Evolutionary conservation across 1,139 yeast genomes (phyloP), one percentile per base, ranked within the genome.

Genomic region (Wickerhamomyces sp.): DNA sequence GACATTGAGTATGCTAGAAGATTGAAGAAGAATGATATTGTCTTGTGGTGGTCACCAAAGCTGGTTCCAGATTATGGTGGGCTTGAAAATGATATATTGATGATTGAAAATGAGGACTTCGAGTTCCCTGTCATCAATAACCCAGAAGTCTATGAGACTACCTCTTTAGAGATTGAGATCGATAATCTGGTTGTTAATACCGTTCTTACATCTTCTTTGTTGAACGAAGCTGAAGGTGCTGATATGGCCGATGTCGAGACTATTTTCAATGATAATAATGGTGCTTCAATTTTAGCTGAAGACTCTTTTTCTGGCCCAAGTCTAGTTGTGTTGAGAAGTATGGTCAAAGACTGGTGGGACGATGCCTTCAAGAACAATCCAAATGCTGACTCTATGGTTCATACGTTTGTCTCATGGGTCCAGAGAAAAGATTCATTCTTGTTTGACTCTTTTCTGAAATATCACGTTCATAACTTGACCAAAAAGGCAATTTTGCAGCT

Each of bases 271-370:
- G 69, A 64, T 13, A 70, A 68, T 40, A 73, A 73, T 47, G 79
- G 79, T 7, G 69, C 75, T 6, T 72, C 78, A 23, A 78, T 75
- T 39, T 79, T 79, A 57, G 84, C 90, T 6, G 84, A 80, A 55
- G 90, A 84, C 62, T 78, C 95, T 0, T 90, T 91, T 57, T 83
- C 91, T n/a, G 73, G 81, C 0, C 81, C 88, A 1, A 88, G 96
- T 1, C 69, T 93, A 49, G 64, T 73, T 14, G 84, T 85, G 1
- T 72, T 94, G 49, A 78, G 95, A 59, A 65, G 75, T 5, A 71
- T 93, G 78, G 85, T 94, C 9, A 88, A 84, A 57, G 81, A 76
- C 37, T 89, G 97, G 96, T 93, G 98, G 97, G 95, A 89, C 60
- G 87, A 83, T 59, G 98, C 97, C 0, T 67, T 87, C 46, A 71